Evolutionary conservation across 495 filamentous ascomycete species (phyloP), one percentile per base, ranked within the genome.

Genomic region (Tirmania nivea): DNA sequence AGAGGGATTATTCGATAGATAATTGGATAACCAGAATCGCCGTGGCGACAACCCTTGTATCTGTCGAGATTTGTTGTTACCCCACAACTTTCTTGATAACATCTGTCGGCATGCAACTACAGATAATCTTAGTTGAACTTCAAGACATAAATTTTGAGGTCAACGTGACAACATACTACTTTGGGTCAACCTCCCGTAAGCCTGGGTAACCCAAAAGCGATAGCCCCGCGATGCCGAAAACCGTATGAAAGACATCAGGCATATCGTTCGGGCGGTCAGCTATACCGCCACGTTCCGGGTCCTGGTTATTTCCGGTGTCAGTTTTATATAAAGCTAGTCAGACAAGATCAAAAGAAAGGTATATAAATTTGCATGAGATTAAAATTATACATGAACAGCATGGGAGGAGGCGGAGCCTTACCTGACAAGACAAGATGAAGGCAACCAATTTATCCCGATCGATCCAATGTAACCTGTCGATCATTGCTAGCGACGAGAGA

Each of bases 221-320:
- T 59, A 97, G 64, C 7, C 92, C 90, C 34, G 92, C 83, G 59
- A 96, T 61, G 39, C 83, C 87, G 68, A 97, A 97, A 39, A 75
- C 59, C 0, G 90, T 97, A 65, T 97, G 90, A 69, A 93, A 97
- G 42, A 97, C 88, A 74, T 97, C 90, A 39, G 94, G 89, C 79
- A 89, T 84, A 63, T 96, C 76, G 17, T 83, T 87, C 17, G 89
- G 90, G 56, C 90, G 72, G 70, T 96, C 90, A 8, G 87, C 80
- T 59, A 97, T 73, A 12, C 90, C 90, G 31, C 90, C 90, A 36
- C 74, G 66, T 54, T 94, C 82, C 1, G 76, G 69, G 63, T 97
- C 90, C 74, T 96, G 63, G 25, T 31, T 31, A 31, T 31, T 31
- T 3, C 25, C 25, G 25, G 25, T 31, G 25, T 31, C 25, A 31